Percentiles rank a stretch among this genome's conserved stretches.
Conservation (phyloP, 2,329 filamentous ascomycete genomes). For the Pyricularia grisea region DNA sequence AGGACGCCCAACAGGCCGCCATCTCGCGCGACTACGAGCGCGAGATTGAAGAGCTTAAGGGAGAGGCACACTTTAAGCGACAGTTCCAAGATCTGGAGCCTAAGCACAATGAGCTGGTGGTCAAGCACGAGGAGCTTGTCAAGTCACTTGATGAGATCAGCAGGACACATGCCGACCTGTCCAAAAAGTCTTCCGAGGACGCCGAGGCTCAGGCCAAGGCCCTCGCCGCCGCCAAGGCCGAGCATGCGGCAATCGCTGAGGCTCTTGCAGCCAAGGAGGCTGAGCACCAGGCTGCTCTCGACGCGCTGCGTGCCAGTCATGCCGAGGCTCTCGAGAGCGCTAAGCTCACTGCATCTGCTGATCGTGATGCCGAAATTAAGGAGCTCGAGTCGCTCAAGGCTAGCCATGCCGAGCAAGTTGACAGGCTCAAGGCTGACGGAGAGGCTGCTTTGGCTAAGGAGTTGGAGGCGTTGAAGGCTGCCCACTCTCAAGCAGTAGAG, state of each 20-base stretch:
- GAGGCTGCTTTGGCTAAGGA: conserved; percentile 23
- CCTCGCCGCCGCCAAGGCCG: conserved; percentile 31
- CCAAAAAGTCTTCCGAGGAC: conserved; percentile 13
- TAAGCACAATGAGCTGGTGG: conserved; percentile 40
- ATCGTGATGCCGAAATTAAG: conserved; percentile 35
- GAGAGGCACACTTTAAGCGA: conserved; percentile 54
- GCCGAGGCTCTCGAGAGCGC: conserved; percentile 49
- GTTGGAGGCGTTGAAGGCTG: conserved; percentile 27
- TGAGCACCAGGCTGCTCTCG: conserved; percentile 43
- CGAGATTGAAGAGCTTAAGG: conserved; percentile 55
- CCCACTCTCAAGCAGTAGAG: conserved; percentile 33
- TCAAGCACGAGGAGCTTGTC: conserved; percentile 6
- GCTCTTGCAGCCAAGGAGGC: conserved; percentile 40
- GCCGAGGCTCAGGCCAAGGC: conserved; percentile 29
- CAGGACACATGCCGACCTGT: conserved; percentile 15
- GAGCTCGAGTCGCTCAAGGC: conserved; percentile 46
- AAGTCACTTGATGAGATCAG: conserved; percentile 5
- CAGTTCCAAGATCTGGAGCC: conserved; percentile 52
- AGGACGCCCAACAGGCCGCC: conserved; percentile 48
- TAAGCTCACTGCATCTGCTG: conserved; percentile 40
- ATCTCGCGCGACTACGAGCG: conserved; percentile 52
- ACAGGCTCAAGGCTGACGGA: conserved; percentile 15
- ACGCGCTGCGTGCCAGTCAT: conserved; percentile 45
- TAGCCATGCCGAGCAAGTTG: conserved; percentile 38
- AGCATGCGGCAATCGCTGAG: conserved; percentile 32